These are phyloP conservation scores for Graphilbum fragrans DNA, from an alignment of 2,329 filamentous ascomycete species.

Conservation along the genomic window DNA sequence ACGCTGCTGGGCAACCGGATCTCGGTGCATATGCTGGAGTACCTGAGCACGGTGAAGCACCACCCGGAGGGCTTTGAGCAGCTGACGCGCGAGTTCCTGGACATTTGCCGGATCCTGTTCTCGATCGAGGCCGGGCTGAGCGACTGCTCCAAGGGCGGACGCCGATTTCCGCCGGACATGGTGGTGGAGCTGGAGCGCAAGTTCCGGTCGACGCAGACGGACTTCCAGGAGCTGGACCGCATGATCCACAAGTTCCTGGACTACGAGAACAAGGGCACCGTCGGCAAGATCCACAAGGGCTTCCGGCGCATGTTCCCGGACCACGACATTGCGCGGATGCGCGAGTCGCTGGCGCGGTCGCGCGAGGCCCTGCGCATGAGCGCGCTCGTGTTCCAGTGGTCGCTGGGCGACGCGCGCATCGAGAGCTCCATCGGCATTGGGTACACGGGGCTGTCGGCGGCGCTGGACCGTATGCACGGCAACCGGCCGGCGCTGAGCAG, in stretches of 20 bases:
- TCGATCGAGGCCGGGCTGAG: slow-evolving; percentile 54
- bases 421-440: slow-evolving; percentile 52
- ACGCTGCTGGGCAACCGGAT: slow-evolving; percentile 51
- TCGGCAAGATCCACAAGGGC: slow-evolving; percentile 47
- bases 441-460: slow-evolving; percentile 54
- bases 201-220: slow-evolving; percentile 45
- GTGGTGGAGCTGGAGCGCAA: slow-evolving; percentile 52
- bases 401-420: slow-evolving; percentile 43
- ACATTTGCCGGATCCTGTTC: slow-evolving; percentile 53
- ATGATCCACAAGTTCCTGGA: slow-evolving; percentile 49
- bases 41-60: slow-evolving; percentile 42
- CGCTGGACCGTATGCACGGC: slow-evolving; percentile 39
- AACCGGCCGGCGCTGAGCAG: slow-evolving; percentile 15
- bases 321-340: slow-evolving; percentile 49
- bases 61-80: slow-evolving; percentile 42
- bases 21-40: slow-evolving; percentile 53
- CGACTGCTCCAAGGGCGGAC: slow-evolving; percentile 30
- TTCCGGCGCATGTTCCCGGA: slow-evolving; percentile 53
- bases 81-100: slow-evolving; percentile 54
- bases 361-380: slow-evolving; percentile 52
- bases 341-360: slow-evolving; percentile 41
- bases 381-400: slow-evolving; percentile 53
- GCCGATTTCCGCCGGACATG: slow-evolving; percentile 47
- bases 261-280: slow-evolving; percentile 47
- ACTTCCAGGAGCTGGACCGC: slow-evolving; percentile 52